A percentile compares a stretch with the other conserved stretches of the same genome.
Conservation (phyloP, 2,329 filamentous ascomycete species). For the Calcarisporium arbuscula region DNA sequence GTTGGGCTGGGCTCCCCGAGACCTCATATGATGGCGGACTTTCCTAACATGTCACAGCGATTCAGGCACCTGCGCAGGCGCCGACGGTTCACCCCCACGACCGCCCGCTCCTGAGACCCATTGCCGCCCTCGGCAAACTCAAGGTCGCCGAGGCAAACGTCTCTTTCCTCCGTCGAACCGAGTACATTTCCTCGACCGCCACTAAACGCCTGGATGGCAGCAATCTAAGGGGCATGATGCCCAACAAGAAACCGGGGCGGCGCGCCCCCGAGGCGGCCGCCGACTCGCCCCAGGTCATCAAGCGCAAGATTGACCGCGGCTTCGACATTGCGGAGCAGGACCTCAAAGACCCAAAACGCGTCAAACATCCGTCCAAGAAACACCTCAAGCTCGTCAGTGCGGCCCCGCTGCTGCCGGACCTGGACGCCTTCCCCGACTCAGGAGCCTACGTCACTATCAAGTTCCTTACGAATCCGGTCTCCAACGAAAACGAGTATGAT, state of each 20-base stretch:
- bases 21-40: neutral
- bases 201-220: slow-evolving; percentile 43
- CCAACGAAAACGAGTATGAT: slow-evolving; percentile 46
- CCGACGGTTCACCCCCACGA: slow-evolving; percentile 77
- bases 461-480: slow-evolving; percentile 59
- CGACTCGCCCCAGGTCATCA: slow-evolving; percentile 60
- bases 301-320: slow-evolving; percentile 58
- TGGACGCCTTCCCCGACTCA: slow-evolving; percentile 63
- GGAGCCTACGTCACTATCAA: slow-evolving; percentile 66
- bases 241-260: slow-evolving; percentile 28
- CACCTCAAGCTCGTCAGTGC: slow-evolving; percentile 53
- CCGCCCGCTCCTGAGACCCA: slow-evolving; percentile 72
- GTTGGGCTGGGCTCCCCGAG: too few relatives aligned
- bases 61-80: slow-evolving; percentile 68
- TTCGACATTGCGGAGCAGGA: slow-evolving; percentile 50
- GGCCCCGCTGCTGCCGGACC: slow-evolving; percentile 57
- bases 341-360: slow-evolving; percentile 45
- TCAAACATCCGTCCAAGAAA: slow-evolving; percentile 54
- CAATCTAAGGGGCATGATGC: slow-evolving; percentile 31
- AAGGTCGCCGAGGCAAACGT: slow-evolving; percentile 71
- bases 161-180: slow-evolving; percentile 90
- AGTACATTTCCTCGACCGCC: slow-evolving; percentile 73
- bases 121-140: slow-evolving; percentile 79
- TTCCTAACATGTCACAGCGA: slow-evolving; percentile 48
- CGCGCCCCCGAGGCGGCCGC: slow-evolving; percentile 53